Evolutionary conservation across 129 eudicot genomes (phyloP).

Genomic region (Sambucus nigra): DNA sequence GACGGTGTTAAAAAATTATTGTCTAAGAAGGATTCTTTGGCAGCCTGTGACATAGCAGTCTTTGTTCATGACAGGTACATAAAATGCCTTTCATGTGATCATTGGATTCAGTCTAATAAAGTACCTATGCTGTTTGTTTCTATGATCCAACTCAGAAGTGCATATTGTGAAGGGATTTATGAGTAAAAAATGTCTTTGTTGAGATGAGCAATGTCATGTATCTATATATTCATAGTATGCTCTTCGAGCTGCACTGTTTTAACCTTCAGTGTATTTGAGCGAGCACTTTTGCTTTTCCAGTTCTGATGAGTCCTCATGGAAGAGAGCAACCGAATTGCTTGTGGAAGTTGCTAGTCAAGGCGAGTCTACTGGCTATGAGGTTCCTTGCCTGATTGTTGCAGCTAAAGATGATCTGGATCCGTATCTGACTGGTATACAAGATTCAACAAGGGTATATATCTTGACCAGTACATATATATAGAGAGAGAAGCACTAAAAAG

Average conservation of each 20-base stretch:
- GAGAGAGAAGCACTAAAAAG: too few relatives aligned
- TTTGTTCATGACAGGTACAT: slow-evolving; percentile 82
- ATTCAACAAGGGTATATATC: slow-evolving; percentile 77
- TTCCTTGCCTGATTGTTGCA: slow-evolving; percentile 88
- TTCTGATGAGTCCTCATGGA: slow-evolving; percentile 69
- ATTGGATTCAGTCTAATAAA: background rate
- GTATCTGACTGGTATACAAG: slow-evolving; percentile 68
- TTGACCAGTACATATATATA: background rate
- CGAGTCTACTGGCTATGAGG: slow-evolving; percentile 83
- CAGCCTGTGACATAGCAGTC: slow-evolving; percentile 83
- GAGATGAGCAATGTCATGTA: too few relatives aligned
- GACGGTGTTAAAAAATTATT: slow-evolving; percentile 47
- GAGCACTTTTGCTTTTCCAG: slow-evolving; percentile 25
- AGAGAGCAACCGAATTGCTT: slow-evolving; percentile 67
- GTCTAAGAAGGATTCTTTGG: slow-evolving; percentile 56
- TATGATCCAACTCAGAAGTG: too few relatives aligned
- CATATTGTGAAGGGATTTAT: background rate
- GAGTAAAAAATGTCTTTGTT: background rate
- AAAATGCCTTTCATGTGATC: slow-evolving; percentile 4
- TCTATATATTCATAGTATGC: background rate
- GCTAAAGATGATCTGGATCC: slow-evolving; percentile 91
- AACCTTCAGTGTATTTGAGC: slow-evolving; percentile 1
- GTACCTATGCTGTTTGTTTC: background rate
- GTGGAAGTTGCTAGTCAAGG: slow-evolving; percentile 91
- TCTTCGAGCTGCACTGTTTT: slow-evolving; percentile 5